Evolutionary conservation across 768 basidiomycete genomes (phyloP).

Genomic region (Hortiboletus campestris): DNA sequence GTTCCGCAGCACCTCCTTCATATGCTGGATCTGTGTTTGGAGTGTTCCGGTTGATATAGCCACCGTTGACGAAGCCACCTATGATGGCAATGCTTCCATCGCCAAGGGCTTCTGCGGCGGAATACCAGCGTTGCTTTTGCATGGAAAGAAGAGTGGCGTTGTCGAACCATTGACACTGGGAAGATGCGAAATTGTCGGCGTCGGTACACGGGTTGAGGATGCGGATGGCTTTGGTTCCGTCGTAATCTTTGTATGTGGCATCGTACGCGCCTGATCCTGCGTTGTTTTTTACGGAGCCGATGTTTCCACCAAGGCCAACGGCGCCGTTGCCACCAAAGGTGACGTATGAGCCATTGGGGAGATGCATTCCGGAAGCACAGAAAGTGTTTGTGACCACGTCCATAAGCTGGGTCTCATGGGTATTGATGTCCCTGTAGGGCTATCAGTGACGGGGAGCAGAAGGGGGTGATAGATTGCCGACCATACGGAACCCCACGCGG

Average conservation of each 20-base stretch:
- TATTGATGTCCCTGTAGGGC: conserved; percentile 23
- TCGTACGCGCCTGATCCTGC: conserved; percentile 55
- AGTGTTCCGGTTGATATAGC: conserved; percentile 75
- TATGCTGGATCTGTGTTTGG: conserved; percentile 63
- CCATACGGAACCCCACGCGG: conserved; percentile 76
- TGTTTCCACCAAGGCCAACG: conserved; percentile 60
- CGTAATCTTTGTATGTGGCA: conserved; percentile 71
- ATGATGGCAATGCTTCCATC: conserved; percentile 81
- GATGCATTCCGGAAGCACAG: conserved; percentile 80
- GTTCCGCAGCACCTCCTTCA: conserved; percentile 73
- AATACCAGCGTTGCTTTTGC: conserved; percentile 76
- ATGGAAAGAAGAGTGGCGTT: conserved; percentile 59
- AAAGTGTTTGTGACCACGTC: conserved; percentile 65
- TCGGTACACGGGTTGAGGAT: conserved; percentile 73
- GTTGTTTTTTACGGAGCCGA: conserved; percentile 48
- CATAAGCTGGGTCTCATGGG: conserved; percentile 19
- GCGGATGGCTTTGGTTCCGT: conserved; percentile 78
- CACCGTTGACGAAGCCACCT: conserved; percentile 77
- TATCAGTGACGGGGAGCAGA: not conserved
- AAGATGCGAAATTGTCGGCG: conserved; percentile 43
- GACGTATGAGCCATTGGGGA: conserved; percentile 74
- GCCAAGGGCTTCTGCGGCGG: conserved; percentile 66
- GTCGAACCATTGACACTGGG: conserved; percentile 72
- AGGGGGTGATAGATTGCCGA: conserved; percentile 15
- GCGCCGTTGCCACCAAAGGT: conserved; percentile 81